Conservation (phyloP, 2,329 filamentous ascomycete species). For the Aureobasidium musti region DNA sequence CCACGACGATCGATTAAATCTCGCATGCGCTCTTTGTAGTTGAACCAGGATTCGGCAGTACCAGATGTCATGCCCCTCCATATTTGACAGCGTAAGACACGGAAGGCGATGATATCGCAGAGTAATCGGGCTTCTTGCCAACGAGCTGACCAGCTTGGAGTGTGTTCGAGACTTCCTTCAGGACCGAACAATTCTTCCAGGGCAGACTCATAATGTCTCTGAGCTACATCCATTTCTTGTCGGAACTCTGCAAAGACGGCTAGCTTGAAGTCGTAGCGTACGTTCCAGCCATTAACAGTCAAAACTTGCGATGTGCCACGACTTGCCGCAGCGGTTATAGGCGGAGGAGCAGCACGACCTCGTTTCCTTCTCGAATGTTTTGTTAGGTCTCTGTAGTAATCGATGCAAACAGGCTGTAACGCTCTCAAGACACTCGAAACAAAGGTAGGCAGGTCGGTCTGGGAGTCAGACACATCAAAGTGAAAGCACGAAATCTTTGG, state of each 20-base stretch:
- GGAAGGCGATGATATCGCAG: slow-evolving; percentile 77
- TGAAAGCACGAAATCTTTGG: slow-evolving; percentile 80
- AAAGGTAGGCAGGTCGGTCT: slow-evolving; percentile 71
- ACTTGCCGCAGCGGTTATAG: slow-evolving; percentile 80
- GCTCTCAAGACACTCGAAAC: slow-evolving; percentile 71
- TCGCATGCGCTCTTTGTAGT: slow-evolving; percentile 71
- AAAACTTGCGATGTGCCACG: slow-evolving; percentile 81
- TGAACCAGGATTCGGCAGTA: slow-evolving; percentile 77
- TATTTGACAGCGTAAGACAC: slow-evolving; percentile 77
- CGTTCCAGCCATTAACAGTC: slow-evolving; percentile 85
- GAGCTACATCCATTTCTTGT: slow-evolving; percentile 85
- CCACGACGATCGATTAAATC: slow-evolving; percentile 81
- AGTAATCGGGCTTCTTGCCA: slow-evolving; percentile 93
- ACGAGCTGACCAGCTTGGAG: slow-evolving; percentile 83
- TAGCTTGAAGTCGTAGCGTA: slow-evolving; percentile 92
- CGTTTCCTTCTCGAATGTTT: slow-evolving; percentile 89
- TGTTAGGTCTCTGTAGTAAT: slow-evolving; percentile 94
- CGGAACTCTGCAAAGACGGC: slow-evolving; percentile 90
- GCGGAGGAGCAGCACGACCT: slow-evolving; percentile 73
- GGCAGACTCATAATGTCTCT: slow-evolving; percentile 82
- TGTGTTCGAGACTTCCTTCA: slow-evolving; percentile 79
- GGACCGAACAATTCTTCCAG: slow-evolving; percentile 80
- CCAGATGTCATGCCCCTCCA: slow-evolving; percentile 77
- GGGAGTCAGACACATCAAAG: slow-evolving; percentile 71
- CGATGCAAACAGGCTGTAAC: slow-evolving; percentile 72